phyloP scores from a whole-genome alignment of 179 eudicot genomes.

The Corrigiola litoralis region DNA sequence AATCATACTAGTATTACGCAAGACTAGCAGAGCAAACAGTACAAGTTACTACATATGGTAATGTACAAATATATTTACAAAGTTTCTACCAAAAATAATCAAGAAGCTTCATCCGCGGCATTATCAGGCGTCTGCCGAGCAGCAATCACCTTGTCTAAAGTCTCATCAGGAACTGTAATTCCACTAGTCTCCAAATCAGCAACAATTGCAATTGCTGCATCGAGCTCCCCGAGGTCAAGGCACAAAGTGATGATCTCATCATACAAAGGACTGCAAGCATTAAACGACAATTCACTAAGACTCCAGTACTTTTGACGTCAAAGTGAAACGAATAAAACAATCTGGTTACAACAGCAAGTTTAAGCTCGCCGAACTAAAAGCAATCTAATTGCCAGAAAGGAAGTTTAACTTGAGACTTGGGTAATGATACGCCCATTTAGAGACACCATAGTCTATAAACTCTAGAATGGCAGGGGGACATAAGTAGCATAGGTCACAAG shows the following conservation, averaged over 20 bases:
- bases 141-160: slow-evolving; percentile 80
- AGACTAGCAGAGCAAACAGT: background rate
- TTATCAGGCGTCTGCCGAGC: slow-evolving; percentile 54
- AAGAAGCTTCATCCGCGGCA: slow-evolving; percentile 32
- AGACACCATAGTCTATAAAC: no score
- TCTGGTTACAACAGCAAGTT: background rate
- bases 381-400: no score
- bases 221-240: slow-evolving; percentile 87
- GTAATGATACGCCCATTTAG: no score
- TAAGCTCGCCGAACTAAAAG: no score
- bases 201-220: slow-evolving; percentile 87
- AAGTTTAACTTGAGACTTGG: no score
- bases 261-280: slow-evolving; percentile 69
- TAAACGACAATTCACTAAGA: background rate
- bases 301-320: background rate
- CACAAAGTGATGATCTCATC: slow-evolving; percentile 81
- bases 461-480: no score
- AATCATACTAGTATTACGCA: no score
- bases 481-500: no score
- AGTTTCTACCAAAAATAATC: slow-evolving; percentile 1
- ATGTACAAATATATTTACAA: slow-evolving; percentile 18
- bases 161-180: slow-evolving; percentile 72
- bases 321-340: background rate
- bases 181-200: slow-evolving; percentile 87
- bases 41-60: background rate